Evolutionary conservation across 768 basidiomycete species (phyloP), one percentile per base, ranked within the genome.

Genomic region (Russula olivacea): DNA sequence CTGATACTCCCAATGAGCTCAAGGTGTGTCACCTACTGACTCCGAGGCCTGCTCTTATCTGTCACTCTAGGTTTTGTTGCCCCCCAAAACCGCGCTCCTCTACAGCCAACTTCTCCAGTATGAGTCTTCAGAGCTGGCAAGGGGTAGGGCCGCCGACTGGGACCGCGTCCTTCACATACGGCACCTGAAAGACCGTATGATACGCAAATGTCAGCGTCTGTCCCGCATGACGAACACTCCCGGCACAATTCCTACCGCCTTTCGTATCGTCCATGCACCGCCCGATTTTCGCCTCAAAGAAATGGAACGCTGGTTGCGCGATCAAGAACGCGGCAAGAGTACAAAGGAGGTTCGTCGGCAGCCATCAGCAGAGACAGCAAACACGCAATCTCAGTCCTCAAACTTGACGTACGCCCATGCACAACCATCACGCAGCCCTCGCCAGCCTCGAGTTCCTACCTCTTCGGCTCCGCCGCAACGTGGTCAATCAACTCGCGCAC

Each of bases 161-260:
- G 81, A 86, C 53, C 82, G 84, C 65, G 80, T 90, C 69, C 76
- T 87, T 65, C 81, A 88, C 71, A 87, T 90, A 53, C 86, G 88
- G 15, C 88, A 83, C 66, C 77, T 90, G 69, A 90, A 90, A 76
- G 88, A 90, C 71, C 81, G 88, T 62, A 88, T 89, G 87, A 83
- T 89, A 65, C 85, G 87, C 72, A 90, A 89, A 69, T 89, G 86
- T 70, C 83, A 84, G 66, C 82, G 85, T 59, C 74, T 89, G 49
- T 80, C 82, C 50, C 83, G 80, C 65, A 73, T 73, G 59, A 74
- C 80, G 14, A 70, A 77, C 34, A 71, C 75, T 30, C 73, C 75
- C 21, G 71, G 76, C 55, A 72, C 77, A 38, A 72, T 9, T 12
- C 58, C 73, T 19, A 74, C 77, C 58, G 76, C 80, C 36, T 89